Percentiles rank a stretch among this genome's conserved stretches.
Conservation (phyloP, 78 protist genomes). For the Creolimax fragrantissima region DNA sequence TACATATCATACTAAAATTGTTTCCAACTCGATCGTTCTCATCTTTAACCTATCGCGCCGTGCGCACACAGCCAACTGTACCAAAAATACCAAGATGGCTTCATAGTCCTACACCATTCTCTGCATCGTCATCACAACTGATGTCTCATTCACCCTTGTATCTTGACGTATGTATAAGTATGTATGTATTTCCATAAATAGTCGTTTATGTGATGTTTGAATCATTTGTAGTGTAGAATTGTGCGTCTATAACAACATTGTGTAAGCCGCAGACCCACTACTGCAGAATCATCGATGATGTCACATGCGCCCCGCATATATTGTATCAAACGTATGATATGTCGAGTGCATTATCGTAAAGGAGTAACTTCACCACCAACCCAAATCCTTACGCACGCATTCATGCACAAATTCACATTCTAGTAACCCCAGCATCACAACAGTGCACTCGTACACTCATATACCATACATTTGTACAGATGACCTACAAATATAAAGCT, state of each 20-base stretch:
- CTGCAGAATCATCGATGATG: not conserved
- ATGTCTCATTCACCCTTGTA: not conserved
- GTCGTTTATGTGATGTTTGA: too few species aligned
- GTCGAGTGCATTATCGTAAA: too few species aligned
- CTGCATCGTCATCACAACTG: not conserved
- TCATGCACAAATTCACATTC: not conserved
- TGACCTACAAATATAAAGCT: not conserved
- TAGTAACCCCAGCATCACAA: too few species aligned
- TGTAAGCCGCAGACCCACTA: not conserved
- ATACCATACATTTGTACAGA: not conserved
- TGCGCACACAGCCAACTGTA: too few species aligned
- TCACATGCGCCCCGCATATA: not conserved
- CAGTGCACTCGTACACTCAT: too few species aligned
- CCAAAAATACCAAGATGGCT: not conserved
- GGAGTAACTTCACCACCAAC: too few species aligned
- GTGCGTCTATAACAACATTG: not conserved
- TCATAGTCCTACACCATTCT: not conserved
- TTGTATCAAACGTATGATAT: not conserved
- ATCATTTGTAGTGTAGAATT: not conserved
- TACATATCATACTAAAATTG: not conserved
- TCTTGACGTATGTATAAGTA: not conserved
- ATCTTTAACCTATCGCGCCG: too few species aligned
- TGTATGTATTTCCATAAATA: not conserved
- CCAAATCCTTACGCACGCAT: not conserved
- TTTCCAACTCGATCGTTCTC: too few species aligned